phyloP scores from a whole-genome alignment of 2,329 filamentous ascomycete genomes.

The Emydomyces testavorans region DNA sequence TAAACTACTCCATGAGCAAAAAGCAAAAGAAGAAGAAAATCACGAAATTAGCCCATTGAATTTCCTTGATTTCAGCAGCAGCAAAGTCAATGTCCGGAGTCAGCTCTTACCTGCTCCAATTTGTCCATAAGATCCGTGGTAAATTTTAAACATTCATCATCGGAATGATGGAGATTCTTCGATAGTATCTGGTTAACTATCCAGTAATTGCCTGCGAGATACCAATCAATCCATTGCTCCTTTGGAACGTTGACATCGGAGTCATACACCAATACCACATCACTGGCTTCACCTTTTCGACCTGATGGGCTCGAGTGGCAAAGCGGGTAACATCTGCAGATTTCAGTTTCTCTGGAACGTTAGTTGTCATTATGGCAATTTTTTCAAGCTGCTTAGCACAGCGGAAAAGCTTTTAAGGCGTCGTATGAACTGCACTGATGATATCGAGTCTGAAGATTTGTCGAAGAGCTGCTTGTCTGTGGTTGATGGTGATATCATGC shows the following conservation, averaged over 20 bases:
- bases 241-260: not conserved
- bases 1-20: slow-evolving; percentile 41
- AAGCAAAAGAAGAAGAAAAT: not conserved
- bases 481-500: slow-evolving; percentile 8
- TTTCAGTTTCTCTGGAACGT: slow-evolving; percentile 61
- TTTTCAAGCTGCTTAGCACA: not conserved
- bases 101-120: slow-evolving; percentile 56
- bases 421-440: not conserved
- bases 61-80: slow-evolving; percentile 1
- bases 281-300: slow-evolving; percentile 74
- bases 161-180: slow-evolving; percentile 63
- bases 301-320: slow-evolving; percentile 68
- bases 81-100: not conserved
- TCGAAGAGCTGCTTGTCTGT: not conserved
- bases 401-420: not conserved
- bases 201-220: slow-evolving; percentile 64
- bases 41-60: slow-evolving; percentile 3
- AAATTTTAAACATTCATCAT: slow-evolving; percentile 67
- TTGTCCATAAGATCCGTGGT: slow-evolving; percentile 82
- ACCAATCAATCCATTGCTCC: not conserved
- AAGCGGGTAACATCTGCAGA: slow-evolving; percentile 74
- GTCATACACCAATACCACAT: slow-evolving; percentile 91
- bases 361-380: slow-evolving; percentile 52
- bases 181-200: slow-evolving; percentile 84
- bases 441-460: not conserved